Evolutionary conservation across 441 rosid genomes (phyloP).

Genomic region (Adansonia grandidieri): DNA sequence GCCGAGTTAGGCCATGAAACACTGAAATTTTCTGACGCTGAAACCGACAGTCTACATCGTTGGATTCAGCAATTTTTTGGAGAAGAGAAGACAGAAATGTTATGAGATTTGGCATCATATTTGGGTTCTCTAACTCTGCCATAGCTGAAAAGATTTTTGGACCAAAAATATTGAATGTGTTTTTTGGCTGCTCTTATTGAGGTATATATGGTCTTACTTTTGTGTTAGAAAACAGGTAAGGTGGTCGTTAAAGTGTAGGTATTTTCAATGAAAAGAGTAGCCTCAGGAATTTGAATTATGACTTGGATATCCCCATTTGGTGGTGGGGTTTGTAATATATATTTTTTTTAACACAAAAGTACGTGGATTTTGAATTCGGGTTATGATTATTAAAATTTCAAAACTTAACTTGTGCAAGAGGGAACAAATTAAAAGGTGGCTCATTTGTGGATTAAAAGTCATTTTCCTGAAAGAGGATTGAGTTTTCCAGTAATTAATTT

Average conservation of each 20-base stretch:
- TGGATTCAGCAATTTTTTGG: no score
- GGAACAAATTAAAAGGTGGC: slow-evolving; percentile 32
- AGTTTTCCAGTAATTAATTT: slow-evolving; percentile 19
- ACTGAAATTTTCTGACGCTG: no score
- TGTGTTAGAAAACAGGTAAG: slow-evolving; percentile 38
- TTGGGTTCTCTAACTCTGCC: no score
- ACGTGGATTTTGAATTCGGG: slow-evolving; percentile 32
- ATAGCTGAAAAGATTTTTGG: no score
- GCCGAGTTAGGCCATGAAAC: no score
- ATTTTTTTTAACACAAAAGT: not conserved
- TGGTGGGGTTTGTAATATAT: not conserved
- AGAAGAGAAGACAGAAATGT: no score
- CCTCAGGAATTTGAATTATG: slow-evolving; percentile 31
- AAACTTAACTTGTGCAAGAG: slow-evolving; percentile 42
- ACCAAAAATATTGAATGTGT: no score
- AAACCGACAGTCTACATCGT: no score
- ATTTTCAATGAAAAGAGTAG: not conserved
- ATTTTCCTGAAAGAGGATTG: slow-evolving; percentile 17
- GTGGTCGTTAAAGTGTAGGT: slow-evolving; percentile 28
- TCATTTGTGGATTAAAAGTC: slow-evolving; percentile 21
- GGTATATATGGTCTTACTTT: slow-evolving; percentile 30
- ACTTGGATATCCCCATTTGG: slow-evolving; percentile 28
- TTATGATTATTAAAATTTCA: slow-evolving; percentile 37
- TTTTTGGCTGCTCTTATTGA: slow-evolving; percentile 24
- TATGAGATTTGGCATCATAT: no score